Evolutionary conservation across 2,329 filamentous ascomycete genomes (phyloP), one percentile per base, ranked within the genome.

Genomic region (Verticillium nubilum): DNA sequence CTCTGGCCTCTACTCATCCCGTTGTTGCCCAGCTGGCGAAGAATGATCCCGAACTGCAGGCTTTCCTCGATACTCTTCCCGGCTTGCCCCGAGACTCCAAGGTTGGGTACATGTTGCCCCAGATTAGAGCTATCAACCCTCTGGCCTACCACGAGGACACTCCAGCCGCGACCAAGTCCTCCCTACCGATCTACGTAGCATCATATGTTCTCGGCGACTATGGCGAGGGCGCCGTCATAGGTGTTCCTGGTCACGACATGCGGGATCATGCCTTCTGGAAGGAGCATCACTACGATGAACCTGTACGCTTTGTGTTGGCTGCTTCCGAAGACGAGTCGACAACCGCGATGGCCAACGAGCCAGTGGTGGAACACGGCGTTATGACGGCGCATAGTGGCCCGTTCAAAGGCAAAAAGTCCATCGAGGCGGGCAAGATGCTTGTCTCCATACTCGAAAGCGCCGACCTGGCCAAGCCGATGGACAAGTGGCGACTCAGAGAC

Each of bases 191-290:
- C 5, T 96, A 89, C 67, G 89, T 91, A 25, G 91, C 92, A 10
- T 88, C 91, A 0, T 96, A 96, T 69, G 92, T 96, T 12, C 78
- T 96, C 5, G 89, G 88, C 27, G 90, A 92, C 68, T 95, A 96
- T 66, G 91, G 92, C 17, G 89, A 92, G 65, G 92, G 92, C 1
- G 92, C 92, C 10, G 89, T 96, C 2, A 96, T 97, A 92, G 92
- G 92, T 52, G 92, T 96, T 7, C 92, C 92, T 0, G 92, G 87
- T 2, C 92, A 97, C 68, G 92, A 97, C 72, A 70, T 80, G 4
- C 83, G 91, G 57, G 92, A 97, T 66, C 80, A 90, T 72, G 83
- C 84, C 1, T 97, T 96, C 70, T 96, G 91, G 89, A 86, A 82
- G 65, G 78, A 86, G 60, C 91, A 96, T 64, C 78, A 82, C 29